Evolutionary conservation across 2,329 filamentous ascomycete genomes (phyloP).

Genomic region (Teratosphaeria viscida): DNA sequence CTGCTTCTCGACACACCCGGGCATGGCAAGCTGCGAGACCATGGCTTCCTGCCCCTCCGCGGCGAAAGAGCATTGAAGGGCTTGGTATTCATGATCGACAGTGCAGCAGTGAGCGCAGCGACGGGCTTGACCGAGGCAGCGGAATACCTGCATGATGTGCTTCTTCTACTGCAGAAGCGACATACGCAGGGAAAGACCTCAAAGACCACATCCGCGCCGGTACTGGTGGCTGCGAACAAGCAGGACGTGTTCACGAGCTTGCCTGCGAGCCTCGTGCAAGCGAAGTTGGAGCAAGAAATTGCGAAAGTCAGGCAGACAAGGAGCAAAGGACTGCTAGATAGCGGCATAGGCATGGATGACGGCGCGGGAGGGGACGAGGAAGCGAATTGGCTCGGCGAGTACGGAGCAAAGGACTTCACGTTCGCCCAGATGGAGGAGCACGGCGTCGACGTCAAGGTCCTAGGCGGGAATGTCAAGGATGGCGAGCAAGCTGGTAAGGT

Average conservation of each 20-base stretch:
- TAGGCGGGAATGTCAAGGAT: slow-evolving; percentile 60
- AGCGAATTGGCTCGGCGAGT: slow-evolving; percentile 67
- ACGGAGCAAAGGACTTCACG: slow-evolving; percentile 63
- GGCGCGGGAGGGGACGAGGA: slow-evolving; percentile 58
- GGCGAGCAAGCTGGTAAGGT: slow-evolving; percentile 47
- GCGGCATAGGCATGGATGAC: slow-evolving; percentile 49
- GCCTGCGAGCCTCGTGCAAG: slow-evolving; percentile 42
- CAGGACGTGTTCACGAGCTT: slow-evolving; percentile 89
- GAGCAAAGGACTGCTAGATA: slow-evolving; percentile 73
- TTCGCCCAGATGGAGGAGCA: slow-evolving; percentile 79
- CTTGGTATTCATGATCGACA: slow-evolving; percentile 83
- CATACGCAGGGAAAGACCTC: slow-evolving; percentile 46
- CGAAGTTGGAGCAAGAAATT: slow-evolving; percentile 49
- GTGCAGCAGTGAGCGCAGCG: slow-evolving; percentile 33
- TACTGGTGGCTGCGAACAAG: slow-evolving; percentile 90
- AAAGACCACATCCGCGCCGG: slow-evolving; percentile 52
- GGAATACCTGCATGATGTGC: slow-evolving; percentile 76
- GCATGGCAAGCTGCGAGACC: slow-evolving; percentile 80
- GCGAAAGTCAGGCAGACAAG: slow-evolving; percentile 64
- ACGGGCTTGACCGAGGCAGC: slow-evolving; percentile 59
- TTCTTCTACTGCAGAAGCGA: slow-evolving; percentile 72
- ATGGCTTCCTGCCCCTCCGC: slow-evolving; percentile 47
- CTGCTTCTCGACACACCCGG: slow-evolving; percentile 82
- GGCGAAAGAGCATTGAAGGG: slow-evolving; percentile 49
- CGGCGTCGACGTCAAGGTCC: slow-evolving; percentile 64